Evolutionary conservation across 2,329 filamentous ascomycete genomes (phyloP).

Genomic region (Chalaropsis thielavioides): DNA sequence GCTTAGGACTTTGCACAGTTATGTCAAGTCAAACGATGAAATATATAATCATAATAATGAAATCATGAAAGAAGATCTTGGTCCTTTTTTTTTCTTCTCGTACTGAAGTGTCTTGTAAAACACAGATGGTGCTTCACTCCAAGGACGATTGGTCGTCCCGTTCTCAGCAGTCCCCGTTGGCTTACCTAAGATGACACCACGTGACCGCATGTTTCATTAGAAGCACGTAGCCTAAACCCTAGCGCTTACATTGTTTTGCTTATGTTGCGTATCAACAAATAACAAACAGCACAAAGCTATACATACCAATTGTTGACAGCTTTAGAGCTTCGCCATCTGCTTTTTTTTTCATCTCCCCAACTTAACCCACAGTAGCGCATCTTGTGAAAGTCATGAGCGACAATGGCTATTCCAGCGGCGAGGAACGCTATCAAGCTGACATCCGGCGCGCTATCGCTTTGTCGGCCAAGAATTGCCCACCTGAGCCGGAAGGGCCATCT

Average conservation of each 20-base stretch:
- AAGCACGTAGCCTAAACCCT: neutral
- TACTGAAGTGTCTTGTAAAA: neutral
- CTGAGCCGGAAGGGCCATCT: slow-evolving; percentile 6
- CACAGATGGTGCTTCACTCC: no score
- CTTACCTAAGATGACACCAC: neutral
- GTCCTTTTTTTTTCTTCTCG: neutral
- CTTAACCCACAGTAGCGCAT: no score
- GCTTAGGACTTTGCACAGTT: neutral
- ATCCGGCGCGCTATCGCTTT: slow-evolving; percentile 46
- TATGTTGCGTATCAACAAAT: neutral
- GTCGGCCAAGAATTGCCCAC: slow-evolving; percentile 30
- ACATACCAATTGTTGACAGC: neutral
- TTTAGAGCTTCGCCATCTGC: neutral
- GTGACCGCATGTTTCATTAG: neutral
- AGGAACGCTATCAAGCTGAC: slow-evolving; percentile 42
- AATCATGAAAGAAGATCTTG: neutral
- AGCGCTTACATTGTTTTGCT: neutral
- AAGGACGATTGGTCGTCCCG: neutral
- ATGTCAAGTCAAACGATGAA: neutral
- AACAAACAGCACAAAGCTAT: neutral
- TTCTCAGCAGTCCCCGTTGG: neutral
- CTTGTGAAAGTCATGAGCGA: slow-evolving; percentile 12
- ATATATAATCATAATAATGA: slow-evolving; percentile 6
- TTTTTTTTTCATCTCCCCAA: neutral
- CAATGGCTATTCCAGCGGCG: slow-evolving; percentile 19